Base-by-base conservation (phyloP, 495 filamentous ascomycete species). In the Podospora conica region DNA sequence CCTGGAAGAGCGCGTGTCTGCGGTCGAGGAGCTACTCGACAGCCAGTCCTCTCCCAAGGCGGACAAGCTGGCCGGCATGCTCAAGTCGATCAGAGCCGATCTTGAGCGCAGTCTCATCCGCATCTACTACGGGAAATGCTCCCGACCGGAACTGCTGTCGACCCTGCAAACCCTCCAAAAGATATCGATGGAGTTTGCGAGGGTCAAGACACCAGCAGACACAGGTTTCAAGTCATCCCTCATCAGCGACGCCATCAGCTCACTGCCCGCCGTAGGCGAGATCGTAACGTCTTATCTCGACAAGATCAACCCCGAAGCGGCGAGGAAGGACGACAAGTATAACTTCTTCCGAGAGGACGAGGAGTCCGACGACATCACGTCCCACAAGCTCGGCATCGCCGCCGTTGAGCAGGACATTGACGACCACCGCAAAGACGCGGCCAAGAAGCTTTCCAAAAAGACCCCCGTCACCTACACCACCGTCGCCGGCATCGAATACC, bases 111-210 rank as follows among this genome's bases (percentile, higher is more conserved):
- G 89, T 58, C 78, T 99, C 53, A 95, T 98, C 71, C 84, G 95
- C 21, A 97, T 99, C 53, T 99, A 97, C 79, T 99, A 99, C 74
- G 90, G 91, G 18, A 95, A 93, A 80, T 97, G 93, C 74, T 90
- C 91, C 3, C 88, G 96, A 0, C 91, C 94, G 5, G 96, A 98
- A 75, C 86, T 99, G 21, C 82, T 99, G 3, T 84, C 84, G 6
- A 87, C 94, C 8, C 80, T 99, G 1, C 94, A 97, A 76, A 90
- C 90, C 0, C 77, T 98, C 71, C 91, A 96, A 69, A 84, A 80
- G 62, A 93, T 98, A 55, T 82, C 91, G 1, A 85, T 83, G 63
- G 88, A 91, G 66, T 97, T 90, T 72, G 76, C 83, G 0, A 79
- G 83, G 64, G 83, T 93, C 62, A 89, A 87, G 65, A 79, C 81